Conservation (phyloP, 768 basidiomycete genomes). For the Hericium alpestre region DNA sequence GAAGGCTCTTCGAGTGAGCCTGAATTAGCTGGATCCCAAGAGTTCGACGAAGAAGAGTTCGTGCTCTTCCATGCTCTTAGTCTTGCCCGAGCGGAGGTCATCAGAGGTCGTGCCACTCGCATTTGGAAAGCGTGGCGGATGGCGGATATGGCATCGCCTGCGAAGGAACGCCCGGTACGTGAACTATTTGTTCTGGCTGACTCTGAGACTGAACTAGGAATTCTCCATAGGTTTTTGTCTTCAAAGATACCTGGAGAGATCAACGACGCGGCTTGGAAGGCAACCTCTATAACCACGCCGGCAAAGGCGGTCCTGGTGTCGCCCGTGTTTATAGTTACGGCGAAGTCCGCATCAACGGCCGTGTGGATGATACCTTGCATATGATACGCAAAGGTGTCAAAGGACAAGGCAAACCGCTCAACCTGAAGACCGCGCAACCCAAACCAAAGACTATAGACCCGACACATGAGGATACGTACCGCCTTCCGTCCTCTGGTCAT, state of each 20-base stretch:
- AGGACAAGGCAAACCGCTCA: too few species aligned
- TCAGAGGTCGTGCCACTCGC: constrained; percentile 1
- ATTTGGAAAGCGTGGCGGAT: neutral
- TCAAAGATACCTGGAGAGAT: neutral
- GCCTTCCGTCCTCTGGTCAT: neutral
- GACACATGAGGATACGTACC: neutral
- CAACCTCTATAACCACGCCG: neutral
- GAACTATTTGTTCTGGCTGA: too few species aligned
- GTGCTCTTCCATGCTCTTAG: neutral
- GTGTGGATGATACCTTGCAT: neutral
- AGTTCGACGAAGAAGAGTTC: neutral
- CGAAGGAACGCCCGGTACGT: neutral
- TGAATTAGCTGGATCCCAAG: neutral
- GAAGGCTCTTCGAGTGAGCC: neutral
- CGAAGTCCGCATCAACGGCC: neutral
- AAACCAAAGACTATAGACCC: too few species aligned
- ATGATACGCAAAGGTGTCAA: neutral
- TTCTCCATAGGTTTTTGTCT: neutral
- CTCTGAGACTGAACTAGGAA: neutral
- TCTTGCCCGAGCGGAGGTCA: neutral
- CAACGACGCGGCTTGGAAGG: neutral
- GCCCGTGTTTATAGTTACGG: neutral
- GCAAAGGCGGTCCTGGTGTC: neutral
- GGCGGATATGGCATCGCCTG: neutral
- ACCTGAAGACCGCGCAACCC: too few species aligned